These are phyloP conservation scores for Smittium mucronatum DNA, from an alignment of 371 early-diverging fungal species.

Conservation along the genomic window DNA sequence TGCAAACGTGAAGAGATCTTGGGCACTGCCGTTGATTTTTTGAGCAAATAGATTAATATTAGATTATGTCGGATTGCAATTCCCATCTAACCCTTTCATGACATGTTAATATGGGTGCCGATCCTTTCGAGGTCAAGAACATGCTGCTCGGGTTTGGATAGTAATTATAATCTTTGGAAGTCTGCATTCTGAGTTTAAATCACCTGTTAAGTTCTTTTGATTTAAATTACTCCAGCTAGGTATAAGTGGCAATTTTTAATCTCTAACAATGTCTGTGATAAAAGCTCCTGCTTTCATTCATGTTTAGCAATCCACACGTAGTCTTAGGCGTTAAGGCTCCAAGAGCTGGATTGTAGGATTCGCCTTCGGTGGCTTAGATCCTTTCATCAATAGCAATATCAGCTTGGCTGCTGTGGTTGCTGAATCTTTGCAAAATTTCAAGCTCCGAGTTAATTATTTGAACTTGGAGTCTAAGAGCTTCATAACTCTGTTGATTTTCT, in stretches of 20 bases:
- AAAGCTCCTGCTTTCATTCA: background rate
- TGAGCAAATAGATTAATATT: background rate
- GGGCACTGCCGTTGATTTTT: constrained; percentile 2
- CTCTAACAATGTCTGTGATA: background rate
- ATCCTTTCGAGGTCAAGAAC: background rate
- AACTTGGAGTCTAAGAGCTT: background rate
- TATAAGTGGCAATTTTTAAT: background rate
- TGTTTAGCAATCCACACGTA: background rate
- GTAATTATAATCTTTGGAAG: background rate
- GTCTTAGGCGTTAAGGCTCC: background rate
- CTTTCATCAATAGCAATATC: background rate
- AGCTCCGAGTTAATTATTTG: background rate
- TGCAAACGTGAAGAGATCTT: constrained; percentile 1
- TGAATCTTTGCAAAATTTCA: background rate
- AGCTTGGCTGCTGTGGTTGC: background rate
- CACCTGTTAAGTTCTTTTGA: background rate
- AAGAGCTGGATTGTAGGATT: background rate
- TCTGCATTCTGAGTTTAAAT: background rate
- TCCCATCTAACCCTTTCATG: background rate
- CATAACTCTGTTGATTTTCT: background rate
- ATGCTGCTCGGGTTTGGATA: background rate
- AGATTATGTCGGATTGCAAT: background rate
- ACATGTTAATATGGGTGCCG: background rate
- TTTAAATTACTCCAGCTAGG: background rate
- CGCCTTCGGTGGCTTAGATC: background rate